Conservation (phyloP, 108 stramenopile species). For the Mayamaea pseudoterrestris region DNA sequence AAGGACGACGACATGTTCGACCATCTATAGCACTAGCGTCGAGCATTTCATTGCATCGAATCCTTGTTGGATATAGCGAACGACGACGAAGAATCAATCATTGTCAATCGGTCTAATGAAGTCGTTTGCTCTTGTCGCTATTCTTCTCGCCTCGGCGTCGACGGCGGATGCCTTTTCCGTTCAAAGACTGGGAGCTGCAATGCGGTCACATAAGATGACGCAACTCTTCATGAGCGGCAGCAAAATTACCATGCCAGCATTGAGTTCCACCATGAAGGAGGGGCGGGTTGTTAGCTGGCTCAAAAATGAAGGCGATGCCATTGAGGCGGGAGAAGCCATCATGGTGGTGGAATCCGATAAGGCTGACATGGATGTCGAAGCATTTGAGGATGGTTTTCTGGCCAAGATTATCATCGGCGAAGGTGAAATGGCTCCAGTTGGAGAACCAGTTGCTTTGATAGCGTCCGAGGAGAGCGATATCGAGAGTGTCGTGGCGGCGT, state of each 20-base stretch:
- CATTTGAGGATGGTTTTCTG: slow-evolving; percentile 82
- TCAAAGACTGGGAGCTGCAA: too few relatives aligned
- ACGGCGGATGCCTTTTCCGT: slow-evolving; percentile 1
- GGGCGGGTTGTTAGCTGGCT: slow-evolving; percentile 92
- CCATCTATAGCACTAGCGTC: too few relatives aligned
- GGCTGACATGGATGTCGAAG: slow-evolving; percentile 85
- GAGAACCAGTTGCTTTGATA: slow-evolving; percentile 72
- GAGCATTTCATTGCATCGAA: too few relatives aligned
- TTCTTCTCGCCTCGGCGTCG: not conserved
- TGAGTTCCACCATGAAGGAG: slow-evolving; percentile 96
- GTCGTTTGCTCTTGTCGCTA: too few relatives aligned
- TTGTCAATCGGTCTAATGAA: too few relatives aligned
- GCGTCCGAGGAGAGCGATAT: slow-evolving; percentile 53
- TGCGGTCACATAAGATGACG: too few relatives aligned
- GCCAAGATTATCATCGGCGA: slow-evolving; percentile 78
- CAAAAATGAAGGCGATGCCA: slow-evolving; percentile 86
- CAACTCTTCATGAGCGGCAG: slow-evolving; percentile 45
- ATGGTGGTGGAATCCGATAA: slow-evolving; percentile 90
- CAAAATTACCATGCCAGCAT: slow-evolving; percentile 90
- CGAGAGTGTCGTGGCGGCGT: slow-evolving; percentile 36
- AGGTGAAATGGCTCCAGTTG: slow-evolving; percentile 71
- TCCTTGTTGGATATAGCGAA: too few relatives aligned
- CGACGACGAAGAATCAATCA: too few relatives aligned
- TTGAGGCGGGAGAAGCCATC: slow-evolving; percentile 80
- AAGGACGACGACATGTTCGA: too few relatives aligned